Percentiles rank a stretch among this genome's conserved stretches.
Conservation (phyloP, 208 protist genomes). For the Leishmania aethiopica region DNA sequence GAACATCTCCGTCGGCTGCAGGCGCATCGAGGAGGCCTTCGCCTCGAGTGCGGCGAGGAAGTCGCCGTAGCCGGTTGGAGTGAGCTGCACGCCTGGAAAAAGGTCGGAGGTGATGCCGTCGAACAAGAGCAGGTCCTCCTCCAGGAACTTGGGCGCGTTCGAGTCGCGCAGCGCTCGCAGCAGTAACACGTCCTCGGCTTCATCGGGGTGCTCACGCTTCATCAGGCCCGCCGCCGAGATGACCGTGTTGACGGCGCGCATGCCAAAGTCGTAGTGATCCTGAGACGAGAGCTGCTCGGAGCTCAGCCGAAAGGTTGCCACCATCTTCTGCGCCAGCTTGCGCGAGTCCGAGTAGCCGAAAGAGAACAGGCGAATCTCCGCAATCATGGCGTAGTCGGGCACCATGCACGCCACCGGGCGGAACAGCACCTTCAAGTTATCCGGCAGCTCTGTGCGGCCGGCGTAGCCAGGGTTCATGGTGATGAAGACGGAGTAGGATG, state of each 20-base stretch:
- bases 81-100: slow-evolving; percentile 95
- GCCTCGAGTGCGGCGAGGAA: slow-evolving; percentile 83
- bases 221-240: slow-evolving; percentile 96
- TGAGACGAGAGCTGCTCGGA: slow-evolving; percentile 98
- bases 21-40: slow-evolving; percentile 61
- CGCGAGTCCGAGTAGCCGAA: slow-evolving; percentile 97
- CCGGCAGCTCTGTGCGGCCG: slow-evolving; percentile 97
- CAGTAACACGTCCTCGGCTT: slow-evolving; percentile 94
- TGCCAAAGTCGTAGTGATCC: slow-evolving; percentile 99
- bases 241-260: slow-evolving; percentile 98
- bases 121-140: slow-evolving; percentile 93
- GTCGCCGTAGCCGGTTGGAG: slow-evolving; percentile 91
- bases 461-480: slow-evolving; percentile 99
- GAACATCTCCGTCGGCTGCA: slow-evolving; percentile 96
- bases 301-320: slow-evolving; percentile 96
- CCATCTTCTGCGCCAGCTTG: slow-evolving; percentile 97
- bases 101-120: slow-evolving; percentile 97
- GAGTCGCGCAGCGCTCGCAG: slow-evolving; percentile 96
- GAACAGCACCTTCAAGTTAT: slow-evolving; percentile 98
- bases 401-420: slow-evolving; percentile 98
- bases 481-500: slow-evolving; percentile 96
- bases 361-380: slow-evolving; percentile 97
- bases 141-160: slow-evolving; percentile 98
- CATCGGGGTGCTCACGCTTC: slow-evolving; percentile 94
- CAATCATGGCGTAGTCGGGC: slow-evolving; percentile 99